Evolutionary conservation across 345 rosid species (phyloP).

Genomic region (Erodium maritimum): DNA sequence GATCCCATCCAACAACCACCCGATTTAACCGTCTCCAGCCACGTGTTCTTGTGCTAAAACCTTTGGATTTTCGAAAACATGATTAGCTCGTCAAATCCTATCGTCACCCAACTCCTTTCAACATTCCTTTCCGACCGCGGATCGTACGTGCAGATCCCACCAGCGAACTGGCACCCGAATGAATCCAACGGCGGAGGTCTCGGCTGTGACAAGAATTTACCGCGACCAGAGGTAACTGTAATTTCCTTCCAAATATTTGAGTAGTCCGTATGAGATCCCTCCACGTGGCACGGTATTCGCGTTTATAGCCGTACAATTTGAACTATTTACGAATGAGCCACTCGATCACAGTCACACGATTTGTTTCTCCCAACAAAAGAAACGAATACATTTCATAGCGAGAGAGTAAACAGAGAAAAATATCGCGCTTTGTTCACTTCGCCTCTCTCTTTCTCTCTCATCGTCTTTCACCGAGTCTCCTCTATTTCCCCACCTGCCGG

Average conservation of each 20-base stretch:
- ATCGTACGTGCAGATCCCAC: neutral
- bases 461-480: constrained; percentile 7
- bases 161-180: no score
- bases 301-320: constrained; percentile 18
- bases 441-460: constrained; percentile 17
- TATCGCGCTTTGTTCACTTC: no score
- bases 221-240: no score
- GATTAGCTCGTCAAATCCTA: no score
- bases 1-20: no score
- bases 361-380: constrained; percentile 7
- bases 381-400: constrained; percentile 1
- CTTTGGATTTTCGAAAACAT: no score
- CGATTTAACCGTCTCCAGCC: no score
- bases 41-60: no score
- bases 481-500: constrained; percentile 57
- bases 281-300: constrained; percentile 17
- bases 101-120: no score
- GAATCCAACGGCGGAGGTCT: neutral
- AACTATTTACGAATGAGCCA: constrained; percentile 12
- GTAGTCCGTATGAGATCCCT: neutral
- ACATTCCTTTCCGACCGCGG: no score
- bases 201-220: no score
- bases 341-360: constrained; percentile 19
- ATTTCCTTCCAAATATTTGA: neutral
- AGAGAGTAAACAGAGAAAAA: no score